Evolutionary conservation across 1,139 yeast species (phyloP), one percentile per base, ranked within the genome.

Genomic region (Yarrowia galli): DNA sequence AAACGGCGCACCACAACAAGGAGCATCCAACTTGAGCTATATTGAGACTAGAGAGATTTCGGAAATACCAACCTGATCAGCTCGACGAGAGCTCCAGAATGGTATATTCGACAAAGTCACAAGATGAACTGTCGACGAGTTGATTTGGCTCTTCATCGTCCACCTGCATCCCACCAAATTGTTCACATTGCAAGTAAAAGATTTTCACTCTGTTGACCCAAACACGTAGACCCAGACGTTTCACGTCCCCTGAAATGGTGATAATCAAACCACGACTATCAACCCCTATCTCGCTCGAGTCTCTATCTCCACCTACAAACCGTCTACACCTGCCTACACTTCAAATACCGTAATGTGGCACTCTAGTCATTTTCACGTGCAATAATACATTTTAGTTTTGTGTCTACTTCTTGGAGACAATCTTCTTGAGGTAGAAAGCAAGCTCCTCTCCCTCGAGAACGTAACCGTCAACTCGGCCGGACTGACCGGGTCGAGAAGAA

Each of bases 381-480:
- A 58, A 40, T 40, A 45, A 58, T 58, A 58, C 64, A 58, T 58
- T 58, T 58, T 58, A 58, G 64, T 58, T 58, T 58, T 58, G 65
- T 45, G 70, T 80, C 89, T 92, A 93, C 89, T 95, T 95, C 96
- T 93, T 95, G 83, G 98, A 95, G 83, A 97, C 88, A 86, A 95
- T 88, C 92, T 97, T 93, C 89, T 97, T 92, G 84, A 95, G 89
- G 97, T 95, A 95, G 97, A 95, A 95, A 84, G 98, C 98, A 84
- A 95, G 92, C 87, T 95, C 99, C 84, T 96, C 99, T 86, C 99
- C 99, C 88, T 95, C 99, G 84, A 96, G 91, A 85, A 95, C 89
- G 96, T 96, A 95, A 85, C 99, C 99, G 84, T 96, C 99, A 86
- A 95, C 89, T 88, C 99, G 96, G 85, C 99, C 99, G 77, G 97